These are phyloP conservation scores for Phytopythium ostracodes DNA, from an alignment of 352 stramenopile genomes.

Conservation along the genomic window DNA sequence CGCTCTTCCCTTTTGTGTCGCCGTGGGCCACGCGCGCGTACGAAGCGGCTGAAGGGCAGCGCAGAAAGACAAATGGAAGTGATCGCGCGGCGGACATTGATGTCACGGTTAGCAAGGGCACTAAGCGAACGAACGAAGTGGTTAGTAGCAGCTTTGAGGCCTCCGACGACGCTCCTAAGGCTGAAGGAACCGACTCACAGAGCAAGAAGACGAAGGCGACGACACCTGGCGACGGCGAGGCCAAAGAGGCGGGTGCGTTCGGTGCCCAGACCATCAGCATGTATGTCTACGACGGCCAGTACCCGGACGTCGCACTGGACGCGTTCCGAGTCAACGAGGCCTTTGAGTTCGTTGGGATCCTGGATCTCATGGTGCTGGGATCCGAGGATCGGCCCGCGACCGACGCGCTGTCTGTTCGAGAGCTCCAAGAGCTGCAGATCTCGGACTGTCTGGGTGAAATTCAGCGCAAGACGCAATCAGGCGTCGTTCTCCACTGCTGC, in stretches of 20 bases:
- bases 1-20: constrained; percentile 53
- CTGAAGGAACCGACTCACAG: not conserved
- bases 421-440: constrained; percentile 56
- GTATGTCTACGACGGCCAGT: constrained; percentile 74
- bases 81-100: no score
- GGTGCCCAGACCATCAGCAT: constrained; percentile 44
- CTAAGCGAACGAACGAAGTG: constrained; percentile 40
- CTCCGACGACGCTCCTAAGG: not conserved
- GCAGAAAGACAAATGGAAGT: no score
- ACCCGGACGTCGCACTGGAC: constrained; percentile 36
- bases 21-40: constrained; percentile 46
- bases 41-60: constrained; percentile 1
- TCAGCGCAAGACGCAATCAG: constrained; percentile 43
- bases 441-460: constrained; percentile 57
- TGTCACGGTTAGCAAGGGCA: not conserved
- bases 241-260: constrained; percentile 12
- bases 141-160: constrained; percentile 10
- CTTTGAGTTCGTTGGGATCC: constrained; percentile 76
- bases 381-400: constrained; percentile 8
- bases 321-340: constrained; percentile 80
- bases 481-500: constrained; percentile 67
- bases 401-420: constrained; percentile 16
- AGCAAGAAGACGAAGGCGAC: constrained; percentile 45
- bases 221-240: not conserved
- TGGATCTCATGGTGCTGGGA: constrained; percentile 56